These are phyloP conservation scores for Beta corolliflora DNA, from an alignment of 179 eudicot genomes.

Conservation along the genomic window DNA sequence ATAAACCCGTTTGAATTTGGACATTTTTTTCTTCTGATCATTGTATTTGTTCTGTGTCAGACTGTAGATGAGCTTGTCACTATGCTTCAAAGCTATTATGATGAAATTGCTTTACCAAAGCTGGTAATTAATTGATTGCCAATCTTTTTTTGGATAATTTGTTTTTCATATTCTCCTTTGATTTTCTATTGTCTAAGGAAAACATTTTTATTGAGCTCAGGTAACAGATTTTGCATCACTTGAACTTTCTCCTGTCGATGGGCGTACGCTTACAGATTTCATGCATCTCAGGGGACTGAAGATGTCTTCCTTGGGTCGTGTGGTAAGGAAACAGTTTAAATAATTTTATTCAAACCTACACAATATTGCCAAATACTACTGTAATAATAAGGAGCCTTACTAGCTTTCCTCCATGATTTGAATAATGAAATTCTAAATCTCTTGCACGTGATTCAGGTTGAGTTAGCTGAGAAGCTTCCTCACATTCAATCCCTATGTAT, in stretches of 20 bases:
- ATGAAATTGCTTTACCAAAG: conserved; percentile 94
- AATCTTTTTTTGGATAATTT: background rate
- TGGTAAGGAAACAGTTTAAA: conserved; percentile 54
- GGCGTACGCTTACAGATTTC: conserved; percentile 93
- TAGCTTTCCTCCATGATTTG: background rate
- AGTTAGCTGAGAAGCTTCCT: conserved; percentile 91
- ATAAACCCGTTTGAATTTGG: background rate
- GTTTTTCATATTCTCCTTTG: background rate
- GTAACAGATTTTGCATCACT: conserved; percentile 96
- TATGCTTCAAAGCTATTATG: conserved; percentile 72
- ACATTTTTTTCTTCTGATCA: background rate
- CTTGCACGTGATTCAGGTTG: conserved; percentile 53
- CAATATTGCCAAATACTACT: background rate
- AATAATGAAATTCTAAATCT: background rate
- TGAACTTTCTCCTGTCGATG: conserved; percentile 99
- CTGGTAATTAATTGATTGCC: conserved; percentile 51
- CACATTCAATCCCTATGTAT: conserved; percentile 96
- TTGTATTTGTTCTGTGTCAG: conserved; percentile 42
- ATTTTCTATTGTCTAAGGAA: conserved; percentile 16
- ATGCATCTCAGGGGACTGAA: conserved; percentile 96
- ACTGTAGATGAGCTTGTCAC: conserved; percentile 75
- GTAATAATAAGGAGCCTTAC: background rate
- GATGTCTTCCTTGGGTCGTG: conserved; percentile 89
- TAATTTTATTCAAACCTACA: background rate
- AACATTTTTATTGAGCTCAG: conserved; percentile 36